Conservation (phyloP, 768 basidiomycete species). For the Auriscalpium vulgare region DNA sequence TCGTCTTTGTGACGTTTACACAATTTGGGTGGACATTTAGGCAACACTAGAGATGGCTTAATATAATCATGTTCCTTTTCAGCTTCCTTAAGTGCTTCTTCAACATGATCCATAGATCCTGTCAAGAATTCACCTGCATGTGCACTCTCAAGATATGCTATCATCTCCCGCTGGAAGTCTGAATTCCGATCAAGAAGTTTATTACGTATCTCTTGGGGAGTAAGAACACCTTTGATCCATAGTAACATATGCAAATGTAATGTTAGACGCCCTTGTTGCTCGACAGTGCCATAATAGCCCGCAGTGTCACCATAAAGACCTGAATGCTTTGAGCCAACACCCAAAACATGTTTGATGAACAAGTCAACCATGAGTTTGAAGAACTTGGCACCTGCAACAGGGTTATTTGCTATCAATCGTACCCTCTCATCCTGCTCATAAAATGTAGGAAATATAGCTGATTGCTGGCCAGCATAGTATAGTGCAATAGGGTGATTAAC, state of each 20-base stretch:
- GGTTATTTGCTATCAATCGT: too few relatives aligned
- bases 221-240: slow-evolving; percentile 6
- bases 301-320: too few relatives aligned
- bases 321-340: too few relatives aligned
- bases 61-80: neutral
- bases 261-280: slow-evolving; percentile 7
- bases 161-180: slow-evolving; percentile 6
- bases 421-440: too few relatives aligned
- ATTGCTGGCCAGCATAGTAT: too few relatives aligned
- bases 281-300: slow-evolving; percentile 14
- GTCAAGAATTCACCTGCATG: slow-evolving; percentile 9
- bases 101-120: neutral
- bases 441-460: too few relatives aligned
- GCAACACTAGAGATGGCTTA: neutral
- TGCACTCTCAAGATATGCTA: slow-evolving; percentile 7
- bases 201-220: slow-evolving; percentile 14
- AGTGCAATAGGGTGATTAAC: too few relatives aligned
- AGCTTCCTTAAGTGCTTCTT: neutral
- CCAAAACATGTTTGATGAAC: too few relatives aligned
- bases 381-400: too few relatives aligned
- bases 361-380: too few relatives aligned
- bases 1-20: too few relatives aligned
- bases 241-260: slow-evolving; percentile 19
- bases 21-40: too few relatives aligned
- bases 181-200: slow-evolving; percentile 5